These are phyloP conservation scores for Corylus americana DNA, from an alignment of 306 rosid species.

Conservation along the genomic window DNA sequence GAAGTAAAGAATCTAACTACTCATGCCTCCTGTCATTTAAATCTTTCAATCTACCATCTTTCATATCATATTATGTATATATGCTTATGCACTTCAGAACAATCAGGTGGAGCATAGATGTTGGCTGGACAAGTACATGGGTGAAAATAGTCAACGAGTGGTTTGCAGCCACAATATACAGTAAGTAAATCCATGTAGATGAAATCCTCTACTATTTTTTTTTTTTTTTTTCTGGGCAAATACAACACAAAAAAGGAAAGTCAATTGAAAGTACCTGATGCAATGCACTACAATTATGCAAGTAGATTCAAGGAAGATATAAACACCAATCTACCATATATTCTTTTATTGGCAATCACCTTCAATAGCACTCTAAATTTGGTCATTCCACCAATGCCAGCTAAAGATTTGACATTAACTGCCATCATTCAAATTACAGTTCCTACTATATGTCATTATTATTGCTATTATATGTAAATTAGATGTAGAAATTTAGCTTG, in stretches of 20 bases:
- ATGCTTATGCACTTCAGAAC: slow-evolving; percentile 17
- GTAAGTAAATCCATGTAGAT: slow-evolving; percentile 47
- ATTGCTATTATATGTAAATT: too few species aligned
- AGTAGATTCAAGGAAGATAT: neutral
- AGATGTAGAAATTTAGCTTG: neutral
- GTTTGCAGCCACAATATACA: slow-evolving; percentile 83
- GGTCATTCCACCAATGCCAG: neutral
- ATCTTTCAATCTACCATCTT: neutral
- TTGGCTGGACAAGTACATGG: slow-evolving; percentile 94
- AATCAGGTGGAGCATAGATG: slow-evolving; percentile 92
- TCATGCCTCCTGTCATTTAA: neutral
- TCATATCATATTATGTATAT: neutral
- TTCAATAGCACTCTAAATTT: neutral
- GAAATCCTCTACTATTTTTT: too few species aligned
- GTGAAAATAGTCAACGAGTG: slow-evolving; percentile 78
- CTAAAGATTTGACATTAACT: neutral
- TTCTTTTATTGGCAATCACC: neutral
- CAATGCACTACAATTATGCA: neutral
- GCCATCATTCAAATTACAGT: neutral
- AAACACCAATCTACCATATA: neutral
- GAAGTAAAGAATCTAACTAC: slow-evolving; percentile 45
- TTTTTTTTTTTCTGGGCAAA: too few species aligned
- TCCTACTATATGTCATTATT: too few species aligned
- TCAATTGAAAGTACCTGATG: neutral
- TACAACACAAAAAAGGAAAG: too few species aligned